These are phyloP conservation scores for Neonectria faginata DNA, from an alignment of 2,329 filamentous ascomycete genomes.

Conservation along the genomic window DNA sequence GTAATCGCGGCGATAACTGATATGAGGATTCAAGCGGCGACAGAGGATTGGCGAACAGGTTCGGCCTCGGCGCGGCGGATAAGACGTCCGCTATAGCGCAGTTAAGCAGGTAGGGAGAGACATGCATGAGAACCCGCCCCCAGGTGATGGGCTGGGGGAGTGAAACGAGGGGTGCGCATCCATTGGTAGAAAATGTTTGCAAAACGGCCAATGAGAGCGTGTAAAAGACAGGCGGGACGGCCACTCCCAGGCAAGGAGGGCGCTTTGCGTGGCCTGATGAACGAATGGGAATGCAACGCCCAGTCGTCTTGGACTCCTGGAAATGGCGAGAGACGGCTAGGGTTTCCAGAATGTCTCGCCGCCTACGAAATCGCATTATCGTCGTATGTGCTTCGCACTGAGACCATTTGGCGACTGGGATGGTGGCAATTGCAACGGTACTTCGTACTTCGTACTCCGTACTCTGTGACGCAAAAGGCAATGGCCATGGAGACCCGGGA, in stretches of 20 bases:
- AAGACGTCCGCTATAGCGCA: conserved; percentile 29
- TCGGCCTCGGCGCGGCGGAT: conserved; percentile 33
- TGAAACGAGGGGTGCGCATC: conserved; percentile 38
- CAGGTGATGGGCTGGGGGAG: conserved; percentile 36
- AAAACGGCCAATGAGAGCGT: conserved; percentile 36
- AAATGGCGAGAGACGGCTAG: conserved; percentile 15
- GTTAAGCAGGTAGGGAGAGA: conserved; percentile 32
- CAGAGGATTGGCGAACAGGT: conserved; percentile 44
- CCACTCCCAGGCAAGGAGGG: conserved; percentile 33
- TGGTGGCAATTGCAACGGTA: conserved; percentile 20
- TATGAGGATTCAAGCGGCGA: conserved; percentile 30
- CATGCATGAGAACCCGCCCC: conserved; percentile 36
- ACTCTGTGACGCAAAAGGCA: conserved; percentile 12
- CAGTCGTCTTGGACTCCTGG: conserved; percentile 17
- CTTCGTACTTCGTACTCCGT: conserved; percentile 4
- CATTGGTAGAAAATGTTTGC: conserved; percentile 43
- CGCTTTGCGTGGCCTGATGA: conserved; percentile 37
- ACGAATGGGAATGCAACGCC: conserved; percentile 37
- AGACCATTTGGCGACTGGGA: conserved; percentile 10
- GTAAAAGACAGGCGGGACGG: conserved; percentile 25
- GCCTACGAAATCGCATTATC: conserved; percentile 7
- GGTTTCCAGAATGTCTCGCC: conserved; percentile 36
- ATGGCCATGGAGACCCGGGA: conserved; percentile 8
- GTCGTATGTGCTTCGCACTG: not conserved
- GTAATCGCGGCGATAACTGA: conserved; percentile 31